phyloP scores from a whole-genome alignment of 139 green algal genomes.

The Ostreobium quekettii region DNA sequence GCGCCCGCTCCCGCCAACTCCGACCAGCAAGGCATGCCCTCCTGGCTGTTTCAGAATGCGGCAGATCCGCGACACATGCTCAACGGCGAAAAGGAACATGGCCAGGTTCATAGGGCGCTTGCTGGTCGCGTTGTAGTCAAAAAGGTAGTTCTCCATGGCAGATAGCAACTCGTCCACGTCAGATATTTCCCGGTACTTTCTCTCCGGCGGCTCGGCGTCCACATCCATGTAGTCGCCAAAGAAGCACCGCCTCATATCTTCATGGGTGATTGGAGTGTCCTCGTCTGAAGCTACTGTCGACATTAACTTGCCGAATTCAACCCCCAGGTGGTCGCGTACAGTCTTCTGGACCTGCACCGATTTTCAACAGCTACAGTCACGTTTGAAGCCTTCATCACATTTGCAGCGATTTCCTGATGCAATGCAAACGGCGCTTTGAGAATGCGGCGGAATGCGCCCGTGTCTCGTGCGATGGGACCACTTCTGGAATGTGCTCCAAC shows the following conservation, averaged over 20 bases:
- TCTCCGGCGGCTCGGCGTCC: slow-evolving; percentile 26
- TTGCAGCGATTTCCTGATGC: too few species aligned
- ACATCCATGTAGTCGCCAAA: slow-evolving; percentile 65
- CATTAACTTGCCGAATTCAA: not conserved
- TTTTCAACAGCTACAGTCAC: too few species aligned
- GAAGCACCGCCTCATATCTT: slow-evolving; percentile 60
- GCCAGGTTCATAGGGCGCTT: slow-evolving; percentile 71
- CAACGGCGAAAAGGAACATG: slow-evolving; percentile 66
- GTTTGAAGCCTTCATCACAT: too few species aligned
- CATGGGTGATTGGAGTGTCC: slow-evolving; percentile 13
- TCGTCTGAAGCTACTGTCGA: not conserved
- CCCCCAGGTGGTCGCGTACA: not conserved
- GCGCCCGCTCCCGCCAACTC: slow-evolving; percentile 60
- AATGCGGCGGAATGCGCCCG: too few species aligned
- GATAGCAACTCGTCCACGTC: slow-evolving; percentile 9
- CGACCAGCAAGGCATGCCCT: slow-evolving; percentile 66
- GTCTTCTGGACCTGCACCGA: slow-evolving; percentile 11
- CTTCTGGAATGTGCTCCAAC: too few species aligned
- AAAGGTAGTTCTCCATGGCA: slow-evolving; percentile 56
- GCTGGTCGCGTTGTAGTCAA: slow-evolving; percentile 60
- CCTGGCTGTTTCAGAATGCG: slow-evolving; percentile 57
- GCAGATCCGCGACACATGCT: slow-evolving; percentile 63
- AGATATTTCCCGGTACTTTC: slow-evolving; percentile 39
- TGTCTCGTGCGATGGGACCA: too few species aligned
- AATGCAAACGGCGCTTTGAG: too few species aligned